Evolutionary conservation across 306 rosid genomes (phyloP).

Genomic region (Oxytropis ochrocephala): DNA sequence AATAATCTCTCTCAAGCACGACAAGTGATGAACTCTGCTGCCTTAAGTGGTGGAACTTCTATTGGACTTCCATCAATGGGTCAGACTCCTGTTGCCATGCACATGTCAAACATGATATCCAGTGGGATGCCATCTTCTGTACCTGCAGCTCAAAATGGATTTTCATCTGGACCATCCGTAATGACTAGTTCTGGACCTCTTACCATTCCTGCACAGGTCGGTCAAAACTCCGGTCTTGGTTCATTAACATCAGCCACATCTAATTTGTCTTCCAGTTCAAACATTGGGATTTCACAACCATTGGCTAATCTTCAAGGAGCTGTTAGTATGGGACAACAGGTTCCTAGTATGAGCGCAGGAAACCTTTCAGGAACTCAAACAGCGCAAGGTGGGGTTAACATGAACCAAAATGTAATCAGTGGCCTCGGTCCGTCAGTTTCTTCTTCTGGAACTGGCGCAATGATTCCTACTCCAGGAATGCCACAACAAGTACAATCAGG

Average conservation of each 20-base stretch:
- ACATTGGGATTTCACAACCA: conserved; percentile 75
- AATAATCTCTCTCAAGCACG: conserved; percentile 85
- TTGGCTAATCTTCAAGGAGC: conserved; percentile 69
- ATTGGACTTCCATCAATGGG: conserved; percentile 71
- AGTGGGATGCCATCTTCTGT: conserved; percentile 92
- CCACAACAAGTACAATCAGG: conserved; percentile 75
- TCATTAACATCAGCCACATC: conserved; percentile 62
- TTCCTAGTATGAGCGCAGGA: conserved; percentile 70
- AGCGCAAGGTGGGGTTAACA: conserved; percentile 74
- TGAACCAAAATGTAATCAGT: conserved; percentile 74
- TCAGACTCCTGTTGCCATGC: conserved; percentile 89
- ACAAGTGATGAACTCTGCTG: conserved; percentile 68
- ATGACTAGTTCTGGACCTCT: conserved; percentile 62
- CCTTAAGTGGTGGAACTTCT: conserved; percentile 69
- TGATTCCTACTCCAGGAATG: conserved; percentile 99
- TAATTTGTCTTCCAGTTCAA: conserved; percentile 67
- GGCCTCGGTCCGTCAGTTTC: conserved; percentile 70
- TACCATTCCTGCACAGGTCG: conserved; percentile 57
- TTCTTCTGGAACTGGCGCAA: conserved; percentile 80
- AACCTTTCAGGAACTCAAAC: conserved; percentile 67
- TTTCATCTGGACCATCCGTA: conserved; percentile 68
- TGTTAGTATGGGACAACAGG: conserved; percentile 78
- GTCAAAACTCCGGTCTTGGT: conserved; percentile 60
- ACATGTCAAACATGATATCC: conserved; percentile 94
- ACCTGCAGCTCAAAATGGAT: conserved; percentile 70